phyloP scores from a whole-genome alignment of 768 basidiomycete genomes.

The Suillus subalutaceus region DNA sequence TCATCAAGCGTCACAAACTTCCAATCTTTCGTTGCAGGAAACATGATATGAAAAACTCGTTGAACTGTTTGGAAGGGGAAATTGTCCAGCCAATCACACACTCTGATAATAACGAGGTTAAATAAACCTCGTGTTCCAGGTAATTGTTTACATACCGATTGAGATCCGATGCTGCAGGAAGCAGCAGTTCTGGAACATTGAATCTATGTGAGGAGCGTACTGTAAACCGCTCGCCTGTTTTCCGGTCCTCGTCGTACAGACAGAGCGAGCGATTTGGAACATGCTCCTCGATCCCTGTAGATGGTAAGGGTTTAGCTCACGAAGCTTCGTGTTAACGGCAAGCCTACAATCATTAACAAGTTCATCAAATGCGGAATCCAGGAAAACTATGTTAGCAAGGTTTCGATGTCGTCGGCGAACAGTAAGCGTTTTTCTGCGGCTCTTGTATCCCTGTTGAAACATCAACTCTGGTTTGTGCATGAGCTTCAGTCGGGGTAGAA shows the following conservation, averaged over 20 bases:
- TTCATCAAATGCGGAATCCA: slow-evolving; percentile 30
- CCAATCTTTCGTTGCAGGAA: slow-evolving; percentile 47
- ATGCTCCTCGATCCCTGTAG: slow-evolving; percentile 29
- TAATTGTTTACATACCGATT: slow-evolving; percentile 25
- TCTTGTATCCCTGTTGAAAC: slow-evolving; percentile 35
- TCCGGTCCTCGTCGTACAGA: slow-evolving; percentile 28
- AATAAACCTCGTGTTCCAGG: background rate
- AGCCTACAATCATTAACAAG: slow-evolving; percentile 32
- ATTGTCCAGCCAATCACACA: slow-evolving; percentile 35
- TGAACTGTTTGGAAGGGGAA: slow-evolving; percentile 37
- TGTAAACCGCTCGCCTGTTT: slow-evolving; percentile 32
- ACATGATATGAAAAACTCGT: slow-evolving; percentile 46
- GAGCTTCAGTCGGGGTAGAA: slow-evolving; percentile 35
- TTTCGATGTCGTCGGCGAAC: slow-evolving; percentile 36
- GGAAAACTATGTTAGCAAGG: slow-evolving; percentile 30
- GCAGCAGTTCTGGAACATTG: slow-evolving; percentile 26
- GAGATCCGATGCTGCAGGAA: slow-evolving; percentile 34
- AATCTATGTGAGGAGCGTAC: slow-evolving; percentile 36
- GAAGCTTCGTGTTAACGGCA: background rate
- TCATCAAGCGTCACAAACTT: slow-evolving; percentile 40
- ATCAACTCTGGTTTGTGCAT: slow-evolving; percentile 20
- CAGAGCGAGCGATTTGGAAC: slow-evolving; percentile 33
- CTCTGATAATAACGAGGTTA: slow-evolving; percentile 17
- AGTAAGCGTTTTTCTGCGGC: slow-evolving; percentile 37
- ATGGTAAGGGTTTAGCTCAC: slow-evolving; percentile 2